A percentile compares a stretch with the other conserved stretches of the same genome.
phyloP scores from a whole-genome alignment of 345 rosid genomes.

The Populus nigra region DNA sequence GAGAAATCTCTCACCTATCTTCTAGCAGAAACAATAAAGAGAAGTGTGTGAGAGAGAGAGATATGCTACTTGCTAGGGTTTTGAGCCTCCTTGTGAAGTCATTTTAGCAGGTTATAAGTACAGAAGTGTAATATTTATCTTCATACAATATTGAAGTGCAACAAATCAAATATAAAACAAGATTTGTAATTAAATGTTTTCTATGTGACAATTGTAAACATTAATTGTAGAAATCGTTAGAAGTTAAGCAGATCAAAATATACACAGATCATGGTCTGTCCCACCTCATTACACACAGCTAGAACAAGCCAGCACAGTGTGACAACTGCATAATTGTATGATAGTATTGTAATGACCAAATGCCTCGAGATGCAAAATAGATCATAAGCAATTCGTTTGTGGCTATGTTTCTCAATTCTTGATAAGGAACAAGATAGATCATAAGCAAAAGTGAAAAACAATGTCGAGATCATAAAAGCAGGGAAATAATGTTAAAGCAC shows the following conservation, averaged over 20 bases:
- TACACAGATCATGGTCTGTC: not conserved
- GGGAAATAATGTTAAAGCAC: slow-evolving; percentile 14
- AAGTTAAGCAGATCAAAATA: not conserved
- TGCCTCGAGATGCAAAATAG: not conserved
- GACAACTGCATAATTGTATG: not conserved
- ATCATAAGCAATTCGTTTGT: not conserved
- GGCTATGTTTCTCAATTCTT: not conserved
- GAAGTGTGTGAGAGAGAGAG: not conserved
- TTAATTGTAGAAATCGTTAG: not conserved
- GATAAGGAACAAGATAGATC: not conserved
- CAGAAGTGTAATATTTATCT: not conserved
- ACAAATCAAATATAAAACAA: not conserved
- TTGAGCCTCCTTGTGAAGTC: slow-evolving; percentile 7
- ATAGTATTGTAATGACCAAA: not conserved
- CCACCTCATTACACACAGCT: not conserved
- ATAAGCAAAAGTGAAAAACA: slow-evolving; percentile 11
- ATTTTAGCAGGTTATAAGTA: not conserved
- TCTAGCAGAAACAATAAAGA: not conserved
- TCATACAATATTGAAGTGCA: not conserved
- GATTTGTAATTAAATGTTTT: not conserved
- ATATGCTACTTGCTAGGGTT: slow-evolving; percentile 20
- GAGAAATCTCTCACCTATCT: slow-evolving; percentile 15
- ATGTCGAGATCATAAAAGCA: slow-evolving; percentile 39
- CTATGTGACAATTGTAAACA: not conserved
- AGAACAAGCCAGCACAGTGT: not conserved